These are phyloP conservation scores for Penicillium capsulatum DNA, from an alignment of 2,329 filamentous ascomycete genomes.

Conservation along the genomic window DNA sequence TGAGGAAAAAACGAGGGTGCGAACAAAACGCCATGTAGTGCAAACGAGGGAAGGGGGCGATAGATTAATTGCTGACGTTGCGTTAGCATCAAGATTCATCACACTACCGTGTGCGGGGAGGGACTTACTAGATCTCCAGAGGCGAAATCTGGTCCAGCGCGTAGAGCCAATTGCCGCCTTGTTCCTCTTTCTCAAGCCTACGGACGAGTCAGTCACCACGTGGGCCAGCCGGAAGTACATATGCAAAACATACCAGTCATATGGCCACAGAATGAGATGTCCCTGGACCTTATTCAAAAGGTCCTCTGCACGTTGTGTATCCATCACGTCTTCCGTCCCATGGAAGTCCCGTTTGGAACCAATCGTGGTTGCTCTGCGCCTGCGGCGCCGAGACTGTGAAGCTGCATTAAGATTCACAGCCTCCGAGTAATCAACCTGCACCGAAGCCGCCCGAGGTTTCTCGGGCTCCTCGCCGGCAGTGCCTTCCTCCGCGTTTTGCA, in stretches of 20 bases:
- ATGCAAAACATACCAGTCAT: constrained; percentile 69
- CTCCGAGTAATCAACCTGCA: constrained; percentile 39
- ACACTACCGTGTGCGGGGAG: neutral
- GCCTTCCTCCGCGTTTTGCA: constrained; percentile 25
- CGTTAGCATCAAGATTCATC: constrained; percentile 16
- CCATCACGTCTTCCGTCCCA: constrained; percentile 69
- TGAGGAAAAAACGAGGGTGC: no score
- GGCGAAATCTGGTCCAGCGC: constrained; percentile 94
- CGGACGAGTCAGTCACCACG: neutral
- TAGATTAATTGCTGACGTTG: constrained; percentile 27
- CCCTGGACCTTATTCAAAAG: constrained; percentile 79
- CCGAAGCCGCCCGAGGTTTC: constrained; percentile 28
- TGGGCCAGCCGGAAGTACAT: neutral
- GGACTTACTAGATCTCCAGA: constrained; percentile 75
- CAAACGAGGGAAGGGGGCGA: constrained; percentile 8
- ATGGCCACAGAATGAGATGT: constrained; percentile 84
- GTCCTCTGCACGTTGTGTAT: constrained; percentile 72
- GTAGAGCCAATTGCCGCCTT: constrained; percentile 93
- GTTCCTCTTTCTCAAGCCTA: constrained; percentile 80
- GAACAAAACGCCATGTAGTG: constrained; percentile 9
- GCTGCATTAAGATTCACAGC: constrained; percentile 37
- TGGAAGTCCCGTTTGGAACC: constrained; percentile 47
- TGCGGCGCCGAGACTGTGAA: constrained; percentile 35
- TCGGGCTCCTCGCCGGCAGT: constrained; percentile 30
- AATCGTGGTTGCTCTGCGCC: constrained; percentile 45